These are phyloP conservation scores for Paxillus ammoniavirescens DNA, from an alignment of 768 basidiomycete species.

Conservation along the genomic window DNA sequence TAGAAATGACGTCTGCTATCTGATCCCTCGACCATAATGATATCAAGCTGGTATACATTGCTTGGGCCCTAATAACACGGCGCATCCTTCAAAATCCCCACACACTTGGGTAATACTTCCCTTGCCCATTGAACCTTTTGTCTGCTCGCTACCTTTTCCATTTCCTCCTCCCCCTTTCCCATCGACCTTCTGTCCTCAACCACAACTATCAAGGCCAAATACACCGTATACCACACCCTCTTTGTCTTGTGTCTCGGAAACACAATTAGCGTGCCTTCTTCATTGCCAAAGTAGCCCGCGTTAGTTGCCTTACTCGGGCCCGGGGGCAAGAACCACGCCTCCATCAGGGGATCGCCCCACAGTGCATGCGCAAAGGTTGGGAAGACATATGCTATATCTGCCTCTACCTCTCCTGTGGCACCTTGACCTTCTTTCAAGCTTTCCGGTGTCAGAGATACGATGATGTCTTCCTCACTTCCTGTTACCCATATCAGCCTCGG, in stretches of 20 bases:
- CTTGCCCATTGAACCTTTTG: conserved; percentile 41
- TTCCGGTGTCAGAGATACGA: conserved; percentile 39
- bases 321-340: conserved; percentile 55
- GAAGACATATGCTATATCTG: conserved; percentile 32
- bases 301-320: conserved; percentile 49
- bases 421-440: conserved; percentile 3
- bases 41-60: not conserved
- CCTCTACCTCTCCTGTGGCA: conserved; percentile 15
- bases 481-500: conserved; percentile 68
- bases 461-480: conserved; percentile 56
- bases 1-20: conserved; percentile 17
- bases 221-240: conserved; percentile 73
- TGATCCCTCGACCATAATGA: not conserved
- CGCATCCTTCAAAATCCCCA: conserved; percentile 44
- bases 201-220: conserved; percentile 54
- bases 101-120: conserved; percentile 38
- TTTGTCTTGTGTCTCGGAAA: conserved; percentile 74
- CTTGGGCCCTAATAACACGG: conserved; percentile 25
- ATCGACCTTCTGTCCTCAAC: conserved; percentile 36
- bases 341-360: conserved; percentile 78
- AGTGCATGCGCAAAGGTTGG: conserved; percentile 52
- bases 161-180: conserved; percentile 11
- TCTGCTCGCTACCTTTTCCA: conserved; percentile 15
- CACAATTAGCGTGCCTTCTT: conserved; percentile 48
- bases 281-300: conserved; percentile 53